Evolutionary conservation across 371 early-diverging fungal species (phyloP), one percentile per base, ranked within the genome.

Genomic region (Mortierella sp.): DNA sequence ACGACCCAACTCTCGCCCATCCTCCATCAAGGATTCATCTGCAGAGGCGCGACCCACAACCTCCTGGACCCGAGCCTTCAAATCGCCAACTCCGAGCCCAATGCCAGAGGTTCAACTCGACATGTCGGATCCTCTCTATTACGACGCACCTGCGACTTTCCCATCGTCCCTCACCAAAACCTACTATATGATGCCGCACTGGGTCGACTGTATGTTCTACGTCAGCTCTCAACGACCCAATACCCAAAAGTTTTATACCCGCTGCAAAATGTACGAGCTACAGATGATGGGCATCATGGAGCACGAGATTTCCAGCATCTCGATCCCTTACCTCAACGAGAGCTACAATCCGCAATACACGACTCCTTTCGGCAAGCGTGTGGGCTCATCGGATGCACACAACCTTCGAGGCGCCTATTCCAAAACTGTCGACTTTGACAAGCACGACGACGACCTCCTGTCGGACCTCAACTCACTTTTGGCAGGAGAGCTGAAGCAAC

Each of bases 131-230:
- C 93, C 93, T 16, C 64, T 92, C 4, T 90, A 92, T 64, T 85
- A 87, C 50, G 91, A 91, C 40, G 88, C 87, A 4, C 40, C 80
- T 14, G 71, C 78, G 7, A 76, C 76, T 2, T 83, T 83, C 64
- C 79, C 84, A 1, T 74, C 83, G 1, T 79, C 84, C 3, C 29
- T 86, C 13, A 90, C 87, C 0, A 82, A 88, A 43, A 82, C 73
- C 2, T 93, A 94, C 73, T 96, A 92, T 79, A 91, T 92, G 66
- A 92, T 96, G 40, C 98, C 99, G 0, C 93, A 96, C 79, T 98
- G 99, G 99, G 89, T 98, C 22, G 97, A 97, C 70, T 93, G 94
- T 68, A 96, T 96, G 68, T 98, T 96, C 78, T 97, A 93, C 86
- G 91, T 90, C 76, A 86, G 88, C 70, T 85, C 92, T 52, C 89